These are phyloP conservation scores for Leucocoprinus birnbaumii DNA, from an alignment of 768 basidiomycete species.

Conservation along the genomic window DNA sequence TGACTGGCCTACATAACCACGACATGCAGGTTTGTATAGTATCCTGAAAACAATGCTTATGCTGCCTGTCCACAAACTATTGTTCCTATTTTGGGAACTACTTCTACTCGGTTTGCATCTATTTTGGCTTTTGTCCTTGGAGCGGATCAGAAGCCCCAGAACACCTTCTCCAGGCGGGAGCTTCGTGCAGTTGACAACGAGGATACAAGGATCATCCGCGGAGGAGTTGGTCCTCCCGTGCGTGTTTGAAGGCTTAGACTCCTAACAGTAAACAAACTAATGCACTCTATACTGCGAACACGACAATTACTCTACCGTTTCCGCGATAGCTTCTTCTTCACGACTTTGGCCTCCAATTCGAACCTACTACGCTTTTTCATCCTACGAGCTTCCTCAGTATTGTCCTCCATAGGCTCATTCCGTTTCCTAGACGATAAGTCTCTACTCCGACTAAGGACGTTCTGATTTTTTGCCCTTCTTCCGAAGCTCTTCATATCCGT, in stretches of 20 bases:
- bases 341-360: slow-evolving; percentile 42
- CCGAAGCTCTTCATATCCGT: slow-evolving; percentile 83
- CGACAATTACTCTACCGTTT: slow-evolving; percentile 12
- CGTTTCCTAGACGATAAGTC: slow-evolving; percentile 22
- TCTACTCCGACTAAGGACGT: slow-evolving; percentile 59
- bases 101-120: too few species aligned
- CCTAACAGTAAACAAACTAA: too few species aligned
- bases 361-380: slow-evolving; percentile 46
- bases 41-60: background rate
- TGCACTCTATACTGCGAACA: too few species aligned
- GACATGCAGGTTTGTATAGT: slow-evolving; percentile 1
- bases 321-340: slow-evolving; percentile 31
- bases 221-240: too few species aligned
- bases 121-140: background rate
- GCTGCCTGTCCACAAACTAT: background rate
- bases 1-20: background rate
- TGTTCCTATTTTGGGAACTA: slow-evolving; percentile 8
- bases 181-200: too few species aligned
- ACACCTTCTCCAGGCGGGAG: too few species aligned
- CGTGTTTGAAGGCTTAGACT: too few species aligned
- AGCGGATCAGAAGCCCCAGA: background rate
- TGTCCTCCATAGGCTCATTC: slow-evolving; percentile 24
- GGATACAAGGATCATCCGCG: too few species aligned
- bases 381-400: slow-evolving; percentile 23
- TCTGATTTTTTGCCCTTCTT: slow-evolving; percentile 61